A percentile compares a stretch with the other conserved stretches of the same genome.
phyloP scores from a whole-genome alignment of 2,329 filamentous ascomycete genomes.

The Phaeomoniella chlamydospora region DNA sequence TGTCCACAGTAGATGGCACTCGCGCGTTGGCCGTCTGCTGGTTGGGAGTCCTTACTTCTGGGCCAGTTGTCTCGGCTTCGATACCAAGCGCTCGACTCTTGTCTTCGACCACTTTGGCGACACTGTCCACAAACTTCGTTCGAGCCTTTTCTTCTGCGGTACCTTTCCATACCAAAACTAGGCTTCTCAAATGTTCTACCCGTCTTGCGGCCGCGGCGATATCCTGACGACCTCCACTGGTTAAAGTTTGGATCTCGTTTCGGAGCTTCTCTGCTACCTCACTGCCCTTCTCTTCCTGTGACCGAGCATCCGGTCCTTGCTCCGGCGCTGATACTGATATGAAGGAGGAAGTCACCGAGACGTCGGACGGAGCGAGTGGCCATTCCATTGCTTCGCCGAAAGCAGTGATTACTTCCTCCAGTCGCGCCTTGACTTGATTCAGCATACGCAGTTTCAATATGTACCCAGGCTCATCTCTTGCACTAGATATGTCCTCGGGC shows the following conservation, averaged over 20 bases:
- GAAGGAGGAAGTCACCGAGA: conserved; percentile 71
- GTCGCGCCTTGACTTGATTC: conserved; percentile 63
- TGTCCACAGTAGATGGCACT: conserved; percentile 10
- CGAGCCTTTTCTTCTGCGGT: conserved; percentile 87
- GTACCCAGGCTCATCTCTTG: conserved; percentile 42
- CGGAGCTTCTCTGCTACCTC: conserved; percentile 58
- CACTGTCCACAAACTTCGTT: conserved; percentile 61
- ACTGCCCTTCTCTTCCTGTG: conserved; percentile 74
- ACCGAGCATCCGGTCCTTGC: conserved; percentile 48
- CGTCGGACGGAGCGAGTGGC: conserved; percentile 74
- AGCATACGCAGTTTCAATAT: conserved; percentile 71
- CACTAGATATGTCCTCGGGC: conserved; percentile 2
- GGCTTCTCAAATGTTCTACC: conserved; percentile 61
- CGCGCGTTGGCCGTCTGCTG: conserved; percentile 14
- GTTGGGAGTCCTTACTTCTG: conserved; percentile 36
- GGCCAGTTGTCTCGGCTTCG: conserved; percentile 15
- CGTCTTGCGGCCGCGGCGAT: conserved; percentile 55
- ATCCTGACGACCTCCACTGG: conserved; percentile 44
- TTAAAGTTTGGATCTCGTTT: conserved; percentile 54
- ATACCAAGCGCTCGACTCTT: conserved; percentile 22
- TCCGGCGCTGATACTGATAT: conserved; percentile 82
- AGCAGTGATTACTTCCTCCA: conserved; percentile 77
- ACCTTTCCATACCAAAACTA: conserved; percentile 82
- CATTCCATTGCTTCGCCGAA: conserved; percentile 97
- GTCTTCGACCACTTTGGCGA: conserved; percentile 76